A percentile compares a stretch with the other conserved stretches of the same genome.
These are phyloP conservation scores for Nothophoma quercina DNA, from an alignment of 2,329 filamentous ascomycete genomes.

Conservation along the genomic window DNA sequence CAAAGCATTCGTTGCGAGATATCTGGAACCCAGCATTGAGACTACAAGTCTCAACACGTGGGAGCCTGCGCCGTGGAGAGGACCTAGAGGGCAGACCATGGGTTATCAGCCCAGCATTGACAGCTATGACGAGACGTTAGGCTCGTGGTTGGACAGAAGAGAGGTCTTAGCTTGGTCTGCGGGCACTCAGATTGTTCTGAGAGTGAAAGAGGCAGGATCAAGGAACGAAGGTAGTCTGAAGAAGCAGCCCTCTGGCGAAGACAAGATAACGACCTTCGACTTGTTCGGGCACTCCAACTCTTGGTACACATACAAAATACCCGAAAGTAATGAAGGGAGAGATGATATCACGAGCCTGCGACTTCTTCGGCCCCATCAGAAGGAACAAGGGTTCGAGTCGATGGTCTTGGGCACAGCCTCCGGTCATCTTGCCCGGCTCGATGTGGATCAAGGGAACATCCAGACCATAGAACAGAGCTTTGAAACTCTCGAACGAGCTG, in stretches of 20 bases:
- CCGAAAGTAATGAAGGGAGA: slow-evolving; percentile 58
- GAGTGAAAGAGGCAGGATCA: slow-evolving; percentile 55
- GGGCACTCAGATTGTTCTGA: slow-evolving; percentile 63
- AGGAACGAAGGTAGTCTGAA: slow-evolving; percentile 15
- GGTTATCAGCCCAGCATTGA: slow-evolving; percentile 67
- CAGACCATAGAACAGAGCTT: slow-evolving; percentile 39
- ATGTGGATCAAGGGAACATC: slow-evolving; percentile 21
- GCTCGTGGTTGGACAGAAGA: slow-evolving; percentile 53
- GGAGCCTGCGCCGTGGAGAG: slow-evolving; percentile 49
- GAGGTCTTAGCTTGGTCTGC: slow-evolving; percentile 69
- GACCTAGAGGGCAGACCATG: slow-evolving; percentile 59
- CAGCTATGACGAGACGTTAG: slow-evolving; percentile 61
- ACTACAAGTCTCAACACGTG: slow-evolving; percentile 48
- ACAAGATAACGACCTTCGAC: slow-evolving; percentile 39
- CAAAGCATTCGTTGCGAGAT: slow-evolving; percentile 63
- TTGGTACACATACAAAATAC: slow-evolving; percentile 63
- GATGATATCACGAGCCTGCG: slow-evolving; percentile 68
- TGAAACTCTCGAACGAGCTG: slow-evolving; percentile 52
- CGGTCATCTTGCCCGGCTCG: slow-evolving; percentile 56
- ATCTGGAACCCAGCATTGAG: slow-evolving; percentile 55
- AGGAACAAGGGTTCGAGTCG: slow-evolving; percentile 50
- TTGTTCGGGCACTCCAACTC: slow-evolving; percentile 44
- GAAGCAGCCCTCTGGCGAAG: slow-evolving; percentile 8
- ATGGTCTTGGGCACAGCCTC: slow-evolving; percentile 65
- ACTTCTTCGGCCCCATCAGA: slow-evolving; percentile 56